These are phyloP conservation scores for Trichoderma sp. DNA, from an alignment of 2,329 filamentous ascomycete species.

Conservation along the genomic window DNA sequence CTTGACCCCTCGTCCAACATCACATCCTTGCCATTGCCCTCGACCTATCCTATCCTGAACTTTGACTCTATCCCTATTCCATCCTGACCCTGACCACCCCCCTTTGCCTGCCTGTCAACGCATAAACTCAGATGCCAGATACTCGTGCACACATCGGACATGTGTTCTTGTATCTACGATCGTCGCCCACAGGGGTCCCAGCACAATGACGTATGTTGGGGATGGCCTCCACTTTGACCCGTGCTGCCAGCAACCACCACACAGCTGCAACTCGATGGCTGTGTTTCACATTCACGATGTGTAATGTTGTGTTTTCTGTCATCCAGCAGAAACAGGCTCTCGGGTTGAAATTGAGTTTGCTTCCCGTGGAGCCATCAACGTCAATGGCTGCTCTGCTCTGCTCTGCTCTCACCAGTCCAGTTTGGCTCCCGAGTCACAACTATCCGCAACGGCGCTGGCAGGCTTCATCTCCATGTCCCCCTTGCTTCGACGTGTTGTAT, in stretches of 20 bases:
- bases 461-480: background rate
- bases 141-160: background rate
- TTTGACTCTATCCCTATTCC: background rate
- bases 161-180: conserved; percentile 14
- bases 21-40: background rate
- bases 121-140: background rate
- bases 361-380: conserved; percentile 9
- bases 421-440: background rate
- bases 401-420: too few species aligned
- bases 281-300: conserved; percentile 1
- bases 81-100: background rate
- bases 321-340: background rate
- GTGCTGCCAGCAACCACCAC: background rate
- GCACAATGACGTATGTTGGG: conserved; percentile 20
- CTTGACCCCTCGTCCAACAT: background rate
- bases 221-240: background rate
- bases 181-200: background rate
- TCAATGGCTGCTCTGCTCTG: conserved; percentile 11
- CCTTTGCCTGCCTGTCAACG: background rate
- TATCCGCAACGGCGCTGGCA: background rate
- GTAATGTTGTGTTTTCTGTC: background rate
- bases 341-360: background rate
- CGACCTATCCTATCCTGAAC: background rate
- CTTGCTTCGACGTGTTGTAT: background rate
- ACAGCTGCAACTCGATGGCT: background rate